phyloP scores from a whole-genome alignment of 495 filamentous ascomycete genomes.

The Penicillium ucsense region DNA sequence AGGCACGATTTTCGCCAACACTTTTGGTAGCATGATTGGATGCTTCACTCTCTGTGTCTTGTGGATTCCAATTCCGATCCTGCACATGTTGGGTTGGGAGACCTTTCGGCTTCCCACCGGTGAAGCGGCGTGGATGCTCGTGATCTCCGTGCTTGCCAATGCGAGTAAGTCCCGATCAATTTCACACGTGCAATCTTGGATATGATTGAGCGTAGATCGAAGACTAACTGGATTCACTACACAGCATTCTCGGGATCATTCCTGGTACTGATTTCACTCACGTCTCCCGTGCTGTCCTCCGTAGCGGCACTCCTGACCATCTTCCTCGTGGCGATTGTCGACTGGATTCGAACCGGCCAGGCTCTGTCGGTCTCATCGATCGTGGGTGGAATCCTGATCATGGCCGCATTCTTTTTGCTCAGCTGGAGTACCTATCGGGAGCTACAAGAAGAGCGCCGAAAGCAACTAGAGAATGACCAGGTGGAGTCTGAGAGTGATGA shows the following conservation, averaged over 20 bases:
- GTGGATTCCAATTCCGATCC: constrained; percentile 83
- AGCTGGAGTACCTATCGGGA: constrained; percentile 89
- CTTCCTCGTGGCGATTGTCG: constrained; percentile 85
- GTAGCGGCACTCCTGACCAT: constrained; percentile 93
- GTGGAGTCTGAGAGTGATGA: constrained; percentile 35
- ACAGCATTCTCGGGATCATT: constrained; percentile 83
- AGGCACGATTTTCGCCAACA: constrained; percentile 87
- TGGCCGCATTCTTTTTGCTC: constrained; percentile 72
- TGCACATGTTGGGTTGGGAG: constrained; percentile 71
- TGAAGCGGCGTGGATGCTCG: constrained; percentile 65
- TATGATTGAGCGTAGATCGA: background rate
- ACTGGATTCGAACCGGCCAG: constrained; percentile 73
- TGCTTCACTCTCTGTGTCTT: constrained; percentile 73
- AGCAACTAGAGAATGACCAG: constrained; percentile 37
- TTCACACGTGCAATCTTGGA: background rate
- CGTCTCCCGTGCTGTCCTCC: constrained; percentile 80
- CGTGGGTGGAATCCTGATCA: constrained; percentile 75
- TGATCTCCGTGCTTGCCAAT: constrained; percentile 74
- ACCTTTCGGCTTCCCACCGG: constrained; percentile 72
- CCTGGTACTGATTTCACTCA: constrained; percentile 82
- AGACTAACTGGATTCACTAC: background rate
- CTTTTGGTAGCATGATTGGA: constrained; percentile 80
- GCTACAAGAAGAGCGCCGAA: constrained; percentile 72
- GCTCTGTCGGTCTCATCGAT: constrained; percentile 66
- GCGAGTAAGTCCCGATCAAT: constrained; percentile 47